Conservation (phyloP, 2,329 filamentous ascomycete genomes). For the Ophiostoma ips region DNA sequence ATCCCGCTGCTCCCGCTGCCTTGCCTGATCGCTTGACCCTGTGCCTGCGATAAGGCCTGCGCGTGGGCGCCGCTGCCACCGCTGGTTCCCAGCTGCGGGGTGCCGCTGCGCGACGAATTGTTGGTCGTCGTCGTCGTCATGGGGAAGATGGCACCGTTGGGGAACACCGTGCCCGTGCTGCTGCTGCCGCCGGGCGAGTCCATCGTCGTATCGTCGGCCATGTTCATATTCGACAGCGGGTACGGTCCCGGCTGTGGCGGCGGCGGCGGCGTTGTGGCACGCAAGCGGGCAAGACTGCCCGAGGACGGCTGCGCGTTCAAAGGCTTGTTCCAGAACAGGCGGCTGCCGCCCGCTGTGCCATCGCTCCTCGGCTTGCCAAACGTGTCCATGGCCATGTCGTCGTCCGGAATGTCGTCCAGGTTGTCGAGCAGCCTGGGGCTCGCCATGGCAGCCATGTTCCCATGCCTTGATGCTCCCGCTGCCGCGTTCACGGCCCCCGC, state of each 20-base stretch:
- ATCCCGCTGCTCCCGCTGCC: not conserved
- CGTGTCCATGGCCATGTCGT: slow-evolving; percentile 49
- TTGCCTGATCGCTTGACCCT: not conserved
- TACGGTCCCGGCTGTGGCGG: slow-evolving; percentile 17
- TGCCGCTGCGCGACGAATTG: slow-evolving; percentile 23
- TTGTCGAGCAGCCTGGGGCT: slow-evolving; percentile 51
- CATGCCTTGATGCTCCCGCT: not conserved
- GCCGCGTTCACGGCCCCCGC: not conserved
- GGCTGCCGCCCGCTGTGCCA: slow-evolving; percentile 57
- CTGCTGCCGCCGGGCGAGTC: slow-evolving; percentile 3
- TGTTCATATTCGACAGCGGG: slow-evolving; percentile 39
- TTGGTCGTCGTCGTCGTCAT: slow-evolving; percentile 20
- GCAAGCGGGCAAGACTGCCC: not conserved
- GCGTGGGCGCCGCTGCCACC: not conserved
- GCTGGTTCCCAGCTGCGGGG: slow-evolving; percentile 21
- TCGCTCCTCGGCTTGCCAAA: slow-evolving; percentile 59
- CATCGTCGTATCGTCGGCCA: slow-evolving; percentile 25
- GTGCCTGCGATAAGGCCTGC: not conserved
- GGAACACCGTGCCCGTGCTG: slow-evolving; percentile 10
- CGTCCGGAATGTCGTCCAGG: slow-evolving; percentile 54
- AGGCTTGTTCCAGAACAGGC: slow-evolving; percentile 55
- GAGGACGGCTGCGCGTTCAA: slow-evolving; percentile 28
- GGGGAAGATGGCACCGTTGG: slow-evolving; percentile 15
- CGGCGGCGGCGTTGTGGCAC: slow-evolving; percentile 29
- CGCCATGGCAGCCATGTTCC: slow-evolving; percentile 20